Evolutionary conservation across 192 early-diverging fungal genomes (phyloP).

Genomic region (Rhizophagus clarus): DNA sequence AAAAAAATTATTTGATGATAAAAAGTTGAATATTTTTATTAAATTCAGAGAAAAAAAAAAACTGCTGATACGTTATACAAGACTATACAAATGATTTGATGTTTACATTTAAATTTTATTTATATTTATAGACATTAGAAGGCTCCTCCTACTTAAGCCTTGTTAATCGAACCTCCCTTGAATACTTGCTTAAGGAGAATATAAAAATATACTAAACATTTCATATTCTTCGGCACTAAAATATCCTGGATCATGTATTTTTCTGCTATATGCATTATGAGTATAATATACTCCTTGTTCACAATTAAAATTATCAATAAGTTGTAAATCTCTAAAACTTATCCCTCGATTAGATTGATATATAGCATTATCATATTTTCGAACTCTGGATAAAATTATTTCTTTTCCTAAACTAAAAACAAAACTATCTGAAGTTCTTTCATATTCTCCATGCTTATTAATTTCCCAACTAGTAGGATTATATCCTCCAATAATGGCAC

Average conservation of each 20-base stretch:
- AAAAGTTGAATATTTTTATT: no score
- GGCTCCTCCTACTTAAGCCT: no score
- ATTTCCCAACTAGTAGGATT: neutral
- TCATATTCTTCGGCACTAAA: slow-evolving; percentile 1
- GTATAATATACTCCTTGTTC: no score
- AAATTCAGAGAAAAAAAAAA: no score
- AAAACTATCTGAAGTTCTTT: neutral
- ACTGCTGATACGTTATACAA: no score
- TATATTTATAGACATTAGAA: no score
- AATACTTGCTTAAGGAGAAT: no score
- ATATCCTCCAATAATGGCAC: neutral
- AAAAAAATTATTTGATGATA: no score
- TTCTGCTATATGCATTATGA: neutral
- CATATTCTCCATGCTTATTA: neutral
- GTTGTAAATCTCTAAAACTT: neutral
- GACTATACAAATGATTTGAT: no score
- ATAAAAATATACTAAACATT: neutral
- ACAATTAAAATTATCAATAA: neutral
- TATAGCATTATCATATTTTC: neutral
- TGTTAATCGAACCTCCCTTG: no score
- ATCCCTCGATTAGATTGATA: neutral
- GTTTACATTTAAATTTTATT: no score
- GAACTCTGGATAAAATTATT: neutral
- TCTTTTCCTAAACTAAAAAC: neutral
- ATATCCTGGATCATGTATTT: neutral